A percentile compares a stretch with the other conserved stretches of the same genome.
phyloP scores from a whole-genome alignment of 306 rosid genomes.

The Styphnolobium japonicum region DNA sequence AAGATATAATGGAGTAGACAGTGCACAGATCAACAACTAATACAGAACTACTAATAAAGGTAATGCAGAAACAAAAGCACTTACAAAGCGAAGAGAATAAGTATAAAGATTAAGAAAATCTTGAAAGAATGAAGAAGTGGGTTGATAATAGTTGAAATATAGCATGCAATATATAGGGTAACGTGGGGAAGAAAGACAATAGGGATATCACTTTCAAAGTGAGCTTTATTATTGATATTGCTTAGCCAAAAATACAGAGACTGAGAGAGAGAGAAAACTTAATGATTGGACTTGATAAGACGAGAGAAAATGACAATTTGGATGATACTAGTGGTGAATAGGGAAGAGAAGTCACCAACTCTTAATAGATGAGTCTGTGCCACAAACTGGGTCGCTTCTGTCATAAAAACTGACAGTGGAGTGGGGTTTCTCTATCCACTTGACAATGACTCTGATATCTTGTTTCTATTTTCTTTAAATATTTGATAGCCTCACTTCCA shows the following conservation, averaged over 20 bases:
- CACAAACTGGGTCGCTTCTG: constrained; percentile 35
- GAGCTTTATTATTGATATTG: constrained; percentile 23
- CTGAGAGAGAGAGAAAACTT: neutral
- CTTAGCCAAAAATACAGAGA: neutral
- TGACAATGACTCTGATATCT: constrained; percentile 1
- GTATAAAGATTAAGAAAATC: neutral
- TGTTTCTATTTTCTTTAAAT: neutral
- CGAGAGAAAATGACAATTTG: constrained; percentile 8
- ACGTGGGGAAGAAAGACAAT: neutral
- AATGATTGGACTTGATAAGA: constrained; percentile 23
- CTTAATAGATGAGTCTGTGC: constrained; percentile 25
- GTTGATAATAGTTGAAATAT: constrained; percentile 20
- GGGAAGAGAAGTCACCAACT: constrained; percentile 16
- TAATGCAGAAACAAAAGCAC: neutral
- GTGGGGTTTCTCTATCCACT: constrained; percentile 15
- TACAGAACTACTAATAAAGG: neutral
- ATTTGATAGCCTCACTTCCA: constrained; percentile 15
- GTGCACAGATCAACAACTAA: neutral
- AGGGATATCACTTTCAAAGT: constrained; percentile 29
- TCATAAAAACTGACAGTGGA: constrained; percentile 14
- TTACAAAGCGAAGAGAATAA: constrained; percentile 6
- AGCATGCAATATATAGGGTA: constrained; percentile 46
- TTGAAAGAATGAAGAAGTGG: constrained; percentile 18
- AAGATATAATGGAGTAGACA: neutral
- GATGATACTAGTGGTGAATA: constrained; percentile 12